Conservation (phyloP, 2,329 filamentous ascomycete genomes). For the Pseudocercospora ulei region DNA sequence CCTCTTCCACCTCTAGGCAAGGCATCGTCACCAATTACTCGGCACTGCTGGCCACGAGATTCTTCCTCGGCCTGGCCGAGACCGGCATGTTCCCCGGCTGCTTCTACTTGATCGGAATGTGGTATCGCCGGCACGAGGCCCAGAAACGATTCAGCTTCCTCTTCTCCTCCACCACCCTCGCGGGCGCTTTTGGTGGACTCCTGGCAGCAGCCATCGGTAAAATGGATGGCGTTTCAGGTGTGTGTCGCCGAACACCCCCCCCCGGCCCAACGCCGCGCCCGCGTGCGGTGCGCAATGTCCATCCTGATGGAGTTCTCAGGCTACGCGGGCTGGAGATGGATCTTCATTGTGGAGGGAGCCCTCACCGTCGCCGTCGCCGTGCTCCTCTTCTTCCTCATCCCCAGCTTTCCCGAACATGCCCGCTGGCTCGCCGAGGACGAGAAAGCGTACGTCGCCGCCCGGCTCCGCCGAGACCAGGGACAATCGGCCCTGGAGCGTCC, state of each 20-base stretch:
- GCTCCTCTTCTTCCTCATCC: constrained; percentile 42
- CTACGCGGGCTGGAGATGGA: constrained; percentile 67
- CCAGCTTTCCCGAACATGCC: constrained; percentile 44
- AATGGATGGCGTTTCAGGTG: constrained; percentile 55
- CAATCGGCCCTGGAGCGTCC: constrained; percentile 39
- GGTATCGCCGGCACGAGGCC: constrained; percentile 79
- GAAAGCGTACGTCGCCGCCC: constrained; percentile 40
- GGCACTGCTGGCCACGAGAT: constrained; percentile 65
- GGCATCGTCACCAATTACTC: constrained; percentile 68
- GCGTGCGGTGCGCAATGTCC: not conserved
- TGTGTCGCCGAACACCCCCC: too few relatives aligned
- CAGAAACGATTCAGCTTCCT: constrained; percentile 92
- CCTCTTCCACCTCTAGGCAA: too few relatives aligned
- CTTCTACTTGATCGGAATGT: constrained; percentile 50
- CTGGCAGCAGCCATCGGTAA: constrained; percentile 81
- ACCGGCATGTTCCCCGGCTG: constrained; percentile 57
- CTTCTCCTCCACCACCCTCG: constrained; percentile 71
- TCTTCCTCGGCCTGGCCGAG: constrained; percentile 63
- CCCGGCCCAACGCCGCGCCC: not conserved
- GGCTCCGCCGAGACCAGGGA: constrained; percentile 43
- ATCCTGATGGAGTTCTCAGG: constrained; percentile 33
- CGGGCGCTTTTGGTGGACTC: constrained; percentile 76
- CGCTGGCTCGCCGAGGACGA: constrained; percentile 44
- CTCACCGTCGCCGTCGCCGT: constrained; percentile 40
- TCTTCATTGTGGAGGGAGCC: constrained; percentile 57